These are phyloP conservation scores for Mycogone perniciosa DNA, from an alignment of 2,329 filamentous ascomycete genomes.

Conservation along the genomic window DNA sequence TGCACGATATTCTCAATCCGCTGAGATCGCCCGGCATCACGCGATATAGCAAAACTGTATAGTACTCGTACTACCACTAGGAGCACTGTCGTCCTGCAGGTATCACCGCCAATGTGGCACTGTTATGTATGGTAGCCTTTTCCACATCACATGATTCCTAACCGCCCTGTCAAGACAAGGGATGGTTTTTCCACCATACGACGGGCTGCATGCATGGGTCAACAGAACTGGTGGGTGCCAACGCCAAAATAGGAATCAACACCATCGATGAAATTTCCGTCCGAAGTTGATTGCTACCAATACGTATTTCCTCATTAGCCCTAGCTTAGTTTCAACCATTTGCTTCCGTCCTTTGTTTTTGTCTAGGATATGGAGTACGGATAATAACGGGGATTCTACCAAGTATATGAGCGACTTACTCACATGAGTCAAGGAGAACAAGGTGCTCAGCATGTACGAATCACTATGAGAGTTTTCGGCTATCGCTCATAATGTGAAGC, in stretches of 20 bases:
- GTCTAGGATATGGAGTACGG: no score
- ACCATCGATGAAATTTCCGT: conserved; percentile 1
- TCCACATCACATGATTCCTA: conserved; percentile 12
- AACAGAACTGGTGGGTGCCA: background rate
- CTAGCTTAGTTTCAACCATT: background rate
- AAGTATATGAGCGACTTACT: no score
- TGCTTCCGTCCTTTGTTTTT: no score
- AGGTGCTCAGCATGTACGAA: no score
- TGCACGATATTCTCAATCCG: background rate
- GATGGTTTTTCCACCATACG: background rate
- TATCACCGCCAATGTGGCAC: conserved; percentile 10
- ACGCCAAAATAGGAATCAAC: background rate
- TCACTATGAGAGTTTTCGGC: no score
- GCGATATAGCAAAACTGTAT: conserved; percentile 7
- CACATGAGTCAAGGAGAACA: no score
- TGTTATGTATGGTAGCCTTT: conserved; percentile 5
- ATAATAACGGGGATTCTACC: no score
- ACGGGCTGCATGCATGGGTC: background rate
- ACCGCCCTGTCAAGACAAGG: conserved; percentile 5
- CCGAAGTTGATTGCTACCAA: background rate
- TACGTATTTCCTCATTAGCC: background rate
- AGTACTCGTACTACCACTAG: no score
- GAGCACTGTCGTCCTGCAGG: background rate
- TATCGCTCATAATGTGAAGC: no score
- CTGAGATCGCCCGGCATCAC: conserved; percentile 5